Evolutionary conservation across 2,329 filamentous ascomycete genomes (phyloP).

Genomic region (Cercospora sp.): DNA sequence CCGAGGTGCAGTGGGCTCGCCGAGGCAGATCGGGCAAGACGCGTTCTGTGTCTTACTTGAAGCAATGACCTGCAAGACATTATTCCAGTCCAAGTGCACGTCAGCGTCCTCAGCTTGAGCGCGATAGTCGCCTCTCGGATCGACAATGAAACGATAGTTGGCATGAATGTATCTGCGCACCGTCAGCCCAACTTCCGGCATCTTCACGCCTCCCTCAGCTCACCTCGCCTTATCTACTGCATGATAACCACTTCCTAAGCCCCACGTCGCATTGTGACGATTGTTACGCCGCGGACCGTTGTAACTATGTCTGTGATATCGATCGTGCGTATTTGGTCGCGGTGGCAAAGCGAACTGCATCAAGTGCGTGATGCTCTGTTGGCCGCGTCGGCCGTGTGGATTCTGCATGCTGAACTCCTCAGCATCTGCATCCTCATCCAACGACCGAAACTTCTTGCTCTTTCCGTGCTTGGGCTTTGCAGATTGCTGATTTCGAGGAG

Average conservation of each 20-base stretch:
- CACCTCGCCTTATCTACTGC: slow-evolving; percentile 86
- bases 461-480: slow-evolving; percentile 81
- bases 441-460: slow-evolving; percentile 67
- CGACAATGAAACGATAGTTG: slow-evolving; percentile 95
- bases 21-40: slow-evolving; percentile 92
- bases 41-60: slow-evolving; percentile 85
- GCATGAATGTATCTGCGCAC: slow-evolving; percentile 75
- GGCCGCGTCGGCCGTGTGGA: slow-evolving; percentile 69
- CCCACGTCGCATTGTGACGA: slow-evolving; percentile 76
- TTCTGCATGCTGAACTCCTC: slow-evolving; percentile 54
- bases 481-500: slow-evolving; percentile 73
- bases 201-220: slow-evolving; percentile 7
- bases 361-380: slow-evolving; percentile 94
- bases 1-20: slow-evolving; percentile 84
- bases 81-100: slow-evolving; percentile 84
- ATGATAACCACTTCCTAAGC: slow-evolving; percentile 84
- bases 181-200: slow-evolving; percentile 20
- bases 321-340: slow-evolving; percentile 62
- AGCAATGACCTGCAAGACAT: slow-evolving; percentile 86
- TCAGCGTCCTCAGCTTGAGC: slow-evolving; percentile 84
- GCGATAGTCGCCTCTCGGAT: slow-evolving; percentile 75
- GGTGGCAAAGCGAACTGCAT: slow-evolving; percentile 86
- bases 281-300: slow-evolving; percentile 45
- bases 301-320: slow-evolving; percentile 42
- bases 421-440: slow-evolving; percentile 84